phyloP scores from a whole-genome alignment of 2,329 filamentous ascomycete genomes.

The Coleophoma cylindrospora region DNA sequence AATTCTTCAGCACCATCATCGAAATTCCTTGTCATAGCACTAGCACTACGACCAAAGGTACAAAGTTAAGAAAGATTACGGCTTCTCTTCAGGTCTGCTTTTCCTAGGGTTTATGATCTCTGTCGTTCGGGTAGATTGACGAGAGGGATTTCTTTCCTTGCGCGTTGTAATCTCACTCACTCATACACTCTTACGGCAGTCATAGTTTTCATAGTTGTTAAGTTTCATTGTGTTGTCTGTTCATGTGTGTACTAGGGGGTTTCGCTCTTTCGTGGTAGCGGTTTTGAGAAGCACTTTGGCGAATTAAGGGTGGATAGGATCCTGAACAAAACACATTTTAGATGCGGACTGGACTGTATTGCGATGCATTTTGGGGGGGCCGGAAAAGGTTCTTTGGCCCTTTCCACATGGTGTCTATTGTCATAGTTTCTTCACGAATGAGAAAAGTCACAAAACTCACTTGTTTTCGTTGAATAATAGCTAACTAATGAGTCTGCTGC shows the following conservation, averaged over 20 bases:
- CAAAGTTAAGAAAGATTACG: neutral
- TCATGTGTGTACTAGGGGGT: no score
- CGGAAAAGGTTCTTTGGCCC: no score
- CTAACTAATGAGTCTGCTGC: neutral
- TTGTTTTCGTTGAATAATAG: neutral
- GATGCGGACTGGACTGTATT: slow-evolving; percentile 7
- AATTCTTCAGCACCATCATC: no score
- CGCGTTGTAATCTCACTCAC: no score
- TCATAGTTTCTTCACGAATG: slow-evolving; percentile 18
- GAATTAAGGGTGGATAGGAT: slow-evolving; percentile 22
- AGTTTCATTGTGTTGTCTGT: no score
- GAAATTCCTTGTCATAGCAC: neutral
- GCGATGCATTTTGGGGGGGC: no score
- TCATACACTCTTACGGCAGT: slow-evolving; percentile 12
- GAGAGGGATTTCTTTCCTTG: no score
- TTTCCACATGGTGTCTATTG: slow-evolving; percentile 6
- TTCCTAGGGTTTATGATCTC: slow-evolving; percentile 11
- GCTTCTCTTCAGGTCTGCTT: slow-evolving; percentile 1
- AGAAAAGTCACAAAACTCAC: slow-evolving; percentile 13
- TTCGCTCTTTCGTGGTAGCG: slow-evolving; percentile 14
- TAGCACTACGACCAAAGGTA: neutral
- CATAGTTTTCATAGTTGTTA: slow-evolving; percentile 14
- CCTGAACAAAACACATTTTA: slow-evolving; percentile 7
- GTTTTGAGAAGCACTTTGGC: no score
- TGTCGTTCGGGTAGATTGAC: slow-evolving; percentile 5